Base-by-base conservation (phyloP, 2,329 filamentous ascomycete genomes). In the Clarireedia homoeocarpa region DNA sequence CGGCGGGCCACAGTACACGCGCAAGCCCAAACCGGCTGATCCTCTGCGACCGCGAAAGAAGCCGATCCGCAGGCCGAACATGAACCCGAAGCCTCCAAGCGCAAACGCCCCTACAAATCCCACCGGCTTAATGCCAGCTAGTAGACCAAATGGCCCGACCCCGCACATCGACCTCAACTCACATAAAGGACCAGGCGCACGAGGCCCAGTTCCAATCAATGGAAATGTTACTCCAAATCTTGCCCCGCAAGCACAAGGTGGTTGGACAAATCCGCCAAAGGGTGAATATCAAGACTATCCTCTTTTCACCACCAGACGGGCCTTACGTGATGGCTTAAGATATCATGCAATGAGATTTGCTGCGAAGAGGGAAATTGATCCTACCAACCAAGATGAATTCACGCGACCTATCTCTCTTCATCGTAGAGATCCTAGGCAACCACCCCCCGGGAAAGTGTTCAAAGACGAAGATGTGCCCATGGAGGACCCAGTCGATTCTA, bases 341-440 rank as follows among this genome's bases (percentile, higher is more conserved):
- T 85, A 91, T 66, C 94, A 99, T 69, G 82, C 95, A 60, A 91
- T 96, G 77, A 86, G 89, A 63, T 84, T 99, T 55, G 62, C 67
- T 5, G 65, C 63, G 20, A 75, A 76, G 59, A 86, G 87, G 63
- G 79, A 84, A 34, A 77, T 89, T 58, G 85, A 97, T 66, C 81
- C 83, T 2, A 77, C 76, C 26, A 74, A 85, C 63, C 85, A 92
- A 62, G 77, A 84, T 5, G 84, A 95, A 51, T 99, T 97, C 68
- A 86, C 88, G 17, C 83, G 91, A 27, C 94, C 94, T 0, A 88
- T 97, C 34, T 86, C 89, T 39, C 75, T 99, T 39, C 91, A 97
- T 69, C 85, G 94, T 60, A 87, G 94, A 56, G 91, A 96, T 69
- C 90, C 91, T 17, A 82, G 85, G 65, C 85, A 83, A 64, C 83